Percentiles rank a stretch among this genome's conserved stretches.
phyloP scores from a whole-genome alignment of 345 rosid species.

The Sapria himalayana region DNA sequence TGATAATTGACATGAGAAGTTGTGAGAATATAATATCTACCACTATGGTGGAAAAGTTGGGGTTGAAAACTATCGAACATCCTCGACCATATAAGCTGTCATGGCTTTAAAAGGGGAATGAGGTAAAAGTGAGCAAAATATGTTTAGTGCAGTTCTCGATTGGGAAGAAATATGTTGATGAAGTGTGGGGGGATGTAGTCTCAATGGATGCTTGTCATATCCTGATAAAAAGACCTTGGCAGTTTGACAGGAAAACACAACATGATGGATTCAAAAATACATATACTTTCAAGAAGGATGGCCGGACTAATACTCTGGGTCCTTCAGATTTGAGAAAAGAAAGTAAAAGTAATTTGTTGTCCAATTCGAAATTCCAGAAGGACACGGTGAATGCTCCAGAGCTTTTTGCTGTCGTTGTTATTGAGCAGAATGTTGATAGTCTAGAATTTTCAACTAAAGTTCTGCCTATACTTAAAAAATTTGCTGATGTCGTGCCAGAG shows the following conservation, averaged over 20 bases:
- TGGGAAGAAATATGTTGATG: too few species aligned
- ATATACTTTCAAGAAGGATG: too few species aligned
- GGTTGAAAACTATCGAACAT: not conserved
- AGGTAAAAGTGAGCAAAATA: not conserved
- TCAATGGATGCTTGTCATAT: not conserved
- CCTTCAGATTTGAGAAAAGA: too few species aligned
- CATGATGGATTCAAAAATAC: too few species aligned
- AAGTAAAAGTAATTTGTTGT: too few species aligned
- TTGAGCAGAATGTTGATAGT: not conserved
- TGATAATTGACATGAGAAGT: constrained; percentile 2
- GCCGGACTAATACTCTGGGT: too few species aligned
- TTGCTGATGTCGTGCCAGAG: not conserved
- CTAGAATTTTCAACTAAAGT: not conserved
- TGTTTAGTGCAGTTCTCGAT: not conserved
- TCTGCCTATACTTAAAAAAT: not conserved
- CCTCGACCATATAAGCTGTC: constrained; percentile 3
- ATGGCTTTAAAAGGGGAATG: constrained; percentile 4
- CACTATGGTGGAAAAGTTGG: constrained; percentile 3
- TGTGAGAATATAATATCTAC: constrained; percentile 2
- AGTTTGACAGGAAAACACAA: too few species aligned
- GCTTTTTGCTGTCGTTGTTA: not conserved
- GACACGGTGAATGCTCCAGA: not conserved
- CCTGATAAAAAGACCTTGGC: not conserved
- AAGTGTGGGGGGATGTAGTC: too few species aligned
- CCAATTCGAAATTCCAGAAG: too few species aligned